Percentiles rank a stretch among this genome's conserved stretches.
phyloP scores from a whole-genome alignment of 148 eudicot genomes.

The Camellia sinensis region DNA sequence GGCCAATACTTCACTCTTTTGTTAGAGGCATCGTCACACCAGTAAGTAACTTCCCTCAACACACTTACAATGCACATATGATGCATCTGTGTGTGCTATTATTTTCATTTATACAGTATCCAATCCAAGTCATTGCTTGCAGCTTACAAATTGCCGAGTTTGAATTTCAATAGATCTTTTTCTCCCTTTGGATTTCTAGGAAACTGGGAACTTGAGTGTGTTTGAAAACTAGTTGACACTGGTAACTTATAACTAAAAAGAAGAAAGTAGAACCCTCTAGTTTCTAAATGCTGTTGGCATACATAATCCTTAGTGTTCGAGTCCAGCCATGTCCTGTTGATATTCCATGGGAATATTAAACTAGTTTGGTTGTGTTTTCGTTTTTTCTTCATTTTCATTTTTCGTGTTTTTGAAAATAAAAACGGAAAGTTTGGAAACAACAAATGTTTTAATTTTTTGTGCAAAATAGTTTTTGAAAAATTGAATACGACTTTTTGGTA shows the following conservation, averaged over 20 bases:
- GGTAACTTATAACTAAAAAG: neutral
- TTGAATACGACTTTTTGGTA: too few species aligned
- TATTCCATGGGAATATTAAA: neutral
- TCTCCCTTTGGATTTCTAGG: neutral
- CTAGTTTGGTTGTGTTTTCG: neutral
- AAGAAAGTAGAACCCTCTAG: neutral
- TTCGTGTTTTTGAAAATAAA: too few species aligned
- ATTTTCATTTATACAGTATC: neutral
- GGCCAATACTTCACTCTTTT: slow-evolving; percentile 18
- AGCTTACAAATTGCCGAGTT: neutral
- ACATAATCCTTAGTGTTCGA: neutral
- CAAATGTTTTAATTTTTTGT: too few species aligned
- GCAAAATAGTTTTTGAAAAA: too few species aligned
- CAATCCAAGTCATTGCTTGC: neutral
- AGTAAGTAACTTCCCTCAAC: slow-evolving; percentile 14
- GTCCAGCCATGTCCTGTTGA: neutral
- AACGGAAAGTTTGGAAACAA: too few species aligned
- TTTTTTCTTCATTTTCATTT: too few species aligned
- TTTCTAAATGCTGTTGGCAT: neutral
- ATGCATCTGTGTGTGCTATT: neutral
- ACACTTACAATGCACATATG: neutral
- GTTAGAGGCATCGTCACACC: slow-evolving; percentile 21
- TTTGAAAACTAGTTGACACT: neutral
- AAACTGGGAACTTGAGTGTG: neutral
- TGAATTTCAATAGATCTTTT: neutral